Percentiles rank a stretch among this genome's conserved stretches.
Conservation (phyloP, 129 eudicot genomes). For the Saposhnikovia divaricata region DNA sequence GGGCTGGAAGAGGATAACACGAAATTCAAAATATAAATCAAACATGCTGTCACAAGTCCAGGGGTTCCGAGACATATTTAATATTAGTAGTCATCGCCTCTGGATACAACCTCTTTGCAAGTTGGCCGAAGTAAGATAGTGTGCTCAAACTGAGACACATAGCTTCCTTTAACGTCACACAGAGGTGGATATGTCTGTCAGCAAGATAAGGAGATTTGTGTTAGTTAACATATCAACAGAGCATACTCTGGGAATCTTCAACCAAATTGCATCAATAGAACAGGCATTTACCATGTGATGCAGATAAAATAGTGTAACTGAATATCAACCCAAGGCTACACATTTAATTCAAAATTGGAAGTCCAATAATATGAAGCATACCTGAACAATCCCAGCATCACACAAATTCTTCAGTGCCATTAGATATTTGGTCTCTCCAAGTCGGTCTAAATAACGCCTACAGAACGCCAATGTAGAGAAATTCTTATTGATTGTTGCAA, state of each 20-base stretch:
- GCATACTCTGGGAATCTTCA: not conserved
- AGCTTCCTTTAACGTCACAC: conserved; percentile 90
- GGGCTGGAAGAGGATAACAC: not conserved
- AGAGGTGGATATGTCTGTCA: conserved; percentile 95
- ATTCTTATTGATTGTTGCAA: conserved; percentile 87
- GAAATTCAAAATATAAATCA: not conserved
- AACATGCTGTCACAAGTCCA: conserved; percentile 2
- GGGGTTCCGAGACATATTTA: not conserved
- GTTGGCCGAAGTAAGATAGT: conserved; percentile 96
- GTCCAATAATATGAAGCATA: conserved; percentile 14
- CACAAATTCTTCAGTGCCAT: conserved; percentile 98
- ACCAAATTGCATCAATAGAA: not conserved
- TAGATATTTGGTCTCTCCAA: conserved; percentile 90
- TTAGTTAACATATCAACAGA: not conserved
- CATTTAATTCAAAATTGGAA: not conserved
- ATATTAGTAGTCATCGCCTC: conserved; percentile 75
- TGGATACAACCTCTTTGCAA: conserved; percentile 92
- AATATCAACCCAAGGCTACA: not conserved
- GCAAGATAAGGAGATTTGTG: not conserved
- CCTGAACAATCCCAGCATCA: conserved; percentile 99
- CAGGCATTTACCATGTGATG: not conserved
- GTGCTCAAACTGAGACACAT: conserved; percentile 93
- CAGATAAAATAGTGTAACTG: not conserved
- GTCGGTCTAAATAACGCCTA: conserved; percentile 90
- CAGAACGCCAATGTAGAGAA: conserved; percentile 96